Evolutionary conservation across 2,329 filamentous ascomycete genomes (phyloP).

Genomic region (Pezicula radicicola): DNA sequence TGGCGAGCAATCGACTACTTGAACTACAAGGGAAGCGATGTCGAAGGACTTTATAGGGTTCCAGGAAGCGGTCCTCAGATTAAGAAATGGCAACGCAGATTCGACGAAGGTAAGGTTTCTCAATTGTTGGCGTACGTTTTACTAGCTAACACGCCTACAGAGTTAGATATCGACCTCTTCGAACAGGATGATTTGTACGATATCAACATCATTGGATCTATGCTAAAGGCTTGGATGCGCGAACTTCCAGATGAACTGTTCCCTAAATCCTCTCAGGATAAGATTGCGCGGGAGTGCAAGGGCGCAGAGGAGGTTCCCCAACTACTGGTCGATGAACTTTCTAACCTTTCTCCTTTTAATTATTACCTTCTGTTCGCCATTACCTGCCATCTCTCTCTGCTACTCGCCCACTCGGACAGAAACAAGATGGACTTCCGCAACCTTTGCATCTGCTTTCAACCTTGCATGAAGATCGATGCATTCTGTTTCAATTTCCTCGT

Average conservation of each 20-base stretch:
- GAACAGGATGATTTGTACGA: constrained; percentile 86
- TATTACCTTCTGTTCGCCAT: constrained; percentile 98
- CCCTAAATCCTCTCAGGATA: constrained; percentile 77
- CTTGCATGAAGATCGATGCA: constrained; percentile 92
- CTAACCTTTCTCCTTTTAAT: constrained; percentile 92
- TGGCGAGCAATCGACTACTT: constrained; percentile 96
- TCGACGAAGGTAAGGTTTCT: constrained; percentile 68
- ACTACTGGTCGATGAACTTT: constrained; percentile 84
- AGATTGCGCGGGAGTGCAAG: constrained; percentile 75
- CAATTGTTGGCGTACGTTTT: background rate
- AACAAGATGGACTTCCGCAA: constrained; percentile 99
- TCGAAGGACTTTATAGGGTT: constrained; percentile 89
- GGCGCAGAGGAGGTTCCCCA: constrained; percentile 80
- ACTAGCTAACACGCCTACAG: constrained; percentile 38
- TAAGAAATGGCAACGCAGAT: constrained; percentile 88
- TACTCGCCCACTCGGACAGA: constrained; percentile 87
- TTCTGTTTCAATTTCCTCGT: constrained; percentile 96
- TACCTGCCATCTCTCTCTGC: constrained; percentile 88
- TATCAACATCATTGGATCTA: constrained; percentile 92
- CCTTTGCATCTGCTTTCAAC: constrained; percentile 94
- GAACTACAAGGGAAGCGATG: constrained; percentile 90
- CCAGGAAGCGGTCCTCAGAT: constrained; percentile 88
- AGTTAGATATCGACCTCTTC: constrained; percentile 87
- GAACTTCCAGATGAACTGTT: constrained; percentile 94
- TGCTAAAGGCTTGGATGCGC: constrained; percentile 95